Evolutionary conservation across 176 grass and related monocot genomes (phyloP).

Genomic region (Paspalum vaginatum): DNA sequence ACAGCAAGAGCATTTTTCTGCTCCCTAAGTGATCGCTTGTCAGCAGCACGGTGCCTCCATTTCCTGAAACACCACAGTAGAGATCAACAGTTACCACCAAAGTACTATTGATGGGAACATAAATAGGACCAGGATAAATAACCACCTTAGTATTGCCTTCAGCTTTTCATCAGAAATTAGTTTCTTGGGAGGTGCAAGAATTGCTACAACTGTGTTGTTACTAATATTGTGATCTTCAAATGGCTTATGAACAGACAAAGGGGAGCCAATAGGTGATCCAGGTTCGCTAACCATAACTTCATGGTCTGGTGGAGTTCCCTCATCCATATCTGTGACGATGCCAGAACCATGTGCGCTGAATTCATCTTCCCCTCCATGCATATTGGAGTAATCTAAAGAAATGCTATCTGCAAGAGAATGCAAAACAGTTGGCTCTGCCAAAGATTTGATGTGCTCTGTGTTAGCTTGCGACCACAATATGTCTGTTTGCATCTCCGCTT

Average conservation of each 20-base stretch:
- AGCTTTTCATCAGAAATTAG: conserved; percentile 64
- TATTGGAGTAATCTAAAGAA: conserved; percentile 39
- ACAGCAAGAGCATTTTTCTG: conserved; percentile 65
- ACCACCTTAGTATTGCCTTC: conserved; percentile 72
- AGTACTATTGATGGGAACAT: conserved; percentile 18
- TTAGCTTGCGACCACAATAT: conserved; percentile 21
- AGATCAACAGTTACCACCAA: conserved; percentile 6
- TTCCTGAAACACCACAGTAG: conserved; percentile 54
- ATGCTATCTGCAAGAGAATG: conserved; percentile 6
- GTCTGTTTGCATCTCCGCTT: conserved; percentile 5
- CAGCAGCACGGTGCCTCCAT: conserved; percentile 70
- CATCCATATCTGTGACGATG: conserved; percentile 34
- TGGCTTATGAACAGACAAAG: conserved; percentile 2
- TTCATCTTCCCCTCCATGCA: conserved; percentile 36
- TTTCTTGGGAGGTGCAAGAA: conserved; percentile 32
- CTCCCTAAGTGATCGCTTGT: conserved; percentile 56
- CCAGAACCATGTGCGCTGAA: conserved; percentile 41
- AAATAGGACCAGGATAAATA: conserved; percentile 35
- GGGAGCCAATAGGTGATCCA: conserved; percentile 30
- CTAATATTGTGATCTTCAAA: conserved; percentile 20
- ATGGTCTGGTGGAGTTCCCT: conserved; percentile 15
- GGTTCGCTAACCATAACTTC: conserved; percentile 31
- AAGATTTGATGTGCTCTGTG: conserved; percentile 28
- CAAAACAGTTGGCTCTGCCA: conserved; percentile 33
- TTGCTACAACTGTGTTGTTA: conserved; percentile 20